phyloP scores from a whole-genome alignment of 495 filamentous ascomycete species.

The Cetradonia linearis region DNA sequence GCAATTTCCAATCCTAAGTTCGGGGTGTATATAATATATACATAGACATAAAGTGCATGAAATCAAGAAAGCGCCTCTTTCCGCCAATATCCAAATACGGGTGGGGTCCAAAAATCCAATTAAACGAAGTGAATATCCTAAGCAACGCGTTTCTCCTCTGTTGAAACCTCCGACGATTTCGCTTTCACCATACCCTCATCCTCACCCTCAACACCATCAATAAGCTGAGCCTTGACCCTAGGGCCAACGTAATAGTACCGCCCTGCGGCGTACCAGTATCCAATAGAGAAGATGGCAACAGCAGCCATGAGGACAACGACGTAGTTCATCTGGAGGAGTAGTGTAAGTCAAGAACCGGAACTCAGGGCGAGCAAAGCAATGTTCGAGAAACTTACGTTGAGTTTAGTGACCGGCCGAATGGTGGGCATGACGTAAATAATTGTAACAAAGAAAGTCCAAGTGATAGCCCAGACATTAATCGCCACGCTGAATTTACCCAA shows the following conservation, averaged over 20 bases:
- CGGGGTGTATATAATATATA: not conserved
- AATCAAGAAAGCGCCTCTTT: not conserved
- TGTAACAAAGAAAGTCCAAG: conserved; percentile 51
- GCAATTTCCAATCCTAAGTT: no score
- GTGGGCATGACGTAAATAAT: conserved; percentile 55
- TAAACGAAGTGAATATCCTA: not conserved
- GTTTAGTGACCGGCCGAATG: conserved; percentile 39
- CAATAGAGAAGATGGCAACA: conserved; percentile 35
- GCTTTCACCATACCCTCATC: not conserved
- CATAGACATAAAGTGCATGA: not conserved
- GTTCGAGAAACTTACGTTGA: conserved; percentile 35
- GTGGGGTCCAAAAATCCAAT: not conserved
- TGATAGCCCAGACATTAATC: conserved; percentile 44
- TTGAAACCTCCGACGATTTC: conserved; percentile 4
- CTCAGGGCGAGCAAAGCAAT: no score
- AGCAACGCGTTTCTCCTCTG: conserved; percentile 5
- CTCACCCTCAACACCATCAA: conserved; percentile 18
- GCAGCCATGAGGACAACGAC: conserved; percentile 37
- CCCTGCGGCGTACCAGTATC: conserved; percentile 44
- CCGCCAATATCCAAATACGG: not conserved
- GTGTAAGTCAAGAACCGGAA: no score
- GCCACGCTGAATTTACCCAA: conserved; percentile 38
- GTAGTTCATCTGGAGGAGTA: conserved; percentile 37
- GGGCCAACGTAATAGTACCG: conserved; percentile 45
- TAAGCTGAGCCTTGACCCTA: conserved; percentile 33